phyloP scores from a whole-genome alignment of 2,329 filamentous ascomycete genomes.

The Neospermospora avenae region DNA sequence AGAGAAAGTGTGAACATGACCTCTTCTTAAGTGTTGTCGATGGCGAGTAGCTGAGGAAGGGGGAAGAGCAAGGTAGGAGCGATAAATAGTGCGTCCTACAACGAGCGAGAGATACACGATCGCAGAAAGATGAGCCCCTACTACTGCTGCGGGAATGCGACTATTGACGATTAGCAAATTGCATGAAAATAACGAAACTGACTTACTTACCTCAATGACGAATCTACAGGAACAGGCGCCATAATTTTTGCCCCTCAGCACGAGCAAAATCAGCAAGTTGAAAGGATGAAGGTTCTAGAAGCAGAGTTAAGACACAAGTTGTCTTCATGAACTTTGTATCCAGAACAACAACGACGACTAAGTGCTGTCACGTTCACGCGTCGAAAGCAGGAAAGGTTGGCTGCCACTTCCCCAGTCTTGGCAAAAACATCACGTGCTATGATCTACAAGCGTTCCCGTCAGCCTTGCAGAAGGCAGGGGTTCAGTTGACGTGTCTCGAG shows the following conservation, averaged over 20 bases:
- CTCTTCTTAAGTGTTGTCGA: conserved; percentile 32
- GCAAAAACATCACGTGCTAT: not conserved
- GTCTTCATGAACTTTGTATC: conserved; percentile 8
- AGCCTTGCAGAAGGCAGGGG: conserved; percentile 10
- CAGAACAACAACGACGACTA: not conserved
- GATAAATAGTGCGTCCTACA: conserved; percentile 26
- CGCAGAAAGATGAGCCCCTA: conserved; percentile 20
- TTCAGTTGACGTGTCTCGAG: not conserved
- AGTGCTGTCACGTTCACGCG: not conserved
- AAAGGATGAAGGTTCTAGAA: conserved; percentile 7
- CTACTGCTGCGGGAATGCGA: conserved; percentile 19
- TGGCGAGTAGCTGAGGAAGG: conserved; percentile 39
- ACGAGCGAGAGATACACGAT: conserved; percentile 24
- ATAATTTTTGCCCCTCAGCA: not conserved
- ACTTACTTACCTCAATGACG: not conserved
- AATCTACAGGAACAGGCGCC: conserved; percentile 2
- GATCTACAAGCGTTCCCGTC: not conserved
- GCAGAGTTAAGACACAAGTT: conserved; percentile 10
- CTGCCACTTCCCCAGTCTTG: not conserved
- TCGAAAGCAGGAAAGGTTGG: not conserved
- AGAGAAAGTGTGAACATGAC: conserved; percentile 39
- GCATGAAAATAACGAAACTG: not conserved
- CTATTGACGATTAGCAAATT: conserved; percentile 6
- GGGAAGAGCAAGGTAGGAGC: conserved; percentile 33
- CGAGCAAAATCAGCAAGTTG: not conserved